Evolutionary conservation across 352 stramenopile genomes (phyloP).

Genomic region (Phytophthora macrochlamydospora): DNA sequence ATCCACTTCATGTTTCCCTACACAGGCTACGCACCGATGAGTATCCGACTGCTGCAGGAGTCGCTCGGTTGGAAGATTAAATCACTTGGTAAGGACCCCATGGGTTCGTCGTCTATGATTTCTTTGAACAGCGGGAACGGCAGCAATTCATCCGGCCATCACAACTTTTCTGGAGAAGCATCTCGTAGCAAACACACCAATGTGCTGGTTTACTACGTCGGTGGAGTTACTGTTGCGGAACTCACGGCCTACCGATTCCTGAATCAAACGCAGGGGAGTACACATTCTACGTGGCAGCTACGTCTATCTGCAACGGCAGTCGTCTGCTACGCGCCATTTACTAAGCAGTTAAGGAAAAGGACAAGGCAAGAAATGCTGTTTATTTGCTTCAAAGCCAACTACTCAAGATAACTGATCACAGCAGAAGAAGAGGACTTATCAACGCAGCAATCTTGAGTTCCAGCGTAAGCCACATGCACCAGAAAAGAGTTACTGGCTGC

Average conservation of each 20-base stretch:
- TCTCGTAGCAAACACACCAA: slow-evolving; percentile 24
- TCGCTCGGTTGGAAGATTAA: slow-evolving; percentile 78
- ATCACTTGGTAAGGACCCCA: slow-evolving; percentile 40
- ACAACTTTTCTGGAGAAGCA: slow-evolving; percentile 18
- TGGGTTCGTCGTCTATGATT: slow-evolving; percentile 22
- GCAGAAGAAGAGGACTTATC: slow-evolving; percentile 1
- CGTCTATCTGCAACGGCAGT: slow-evolving; percentile 74
- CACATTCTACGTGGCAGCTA: slow-evolving; percentile 73
- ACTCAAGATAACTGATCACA: too few relatives aligned
- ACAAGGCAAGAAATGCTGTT: slow-evolving; percentile 12
- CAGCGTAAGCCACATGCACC: slow-evolving; percentile 39
- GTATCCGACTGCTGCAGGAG: slow-evolving; percentile 77
- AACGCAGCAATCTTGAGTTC: slow-evolving; percentile 49
- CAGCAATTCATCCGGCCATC: slow-evolving; percentile 21
- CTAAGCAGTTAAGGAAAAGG: slow-evolving; percentile 9
- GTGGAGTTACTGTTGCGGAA: slow-evolving; percentile 83
- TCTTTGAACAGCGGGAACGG: slow-evolving; percentile 15
- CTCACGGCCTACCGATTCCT: slow-evolving; percentile 79
- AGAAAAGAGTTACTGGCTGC: slow-evolving; percentile 36
- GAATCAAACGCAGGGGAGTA: slow-evolving; percentile 70
- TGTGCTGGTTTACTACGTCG: slow-evolving; percentile 86
- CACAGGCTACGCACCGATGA: slow-evolving; percentile 85
- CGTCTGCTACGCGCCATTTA: slow-evolving; percentile 68
- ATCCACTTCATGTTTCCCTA: slow-evolving; percentile 90
- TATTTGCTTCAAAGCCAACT: slow-evolving; percentile 1